Conservation (phyloP, 257 asterid species). For the Paraleonurus japonicus region DNA sequence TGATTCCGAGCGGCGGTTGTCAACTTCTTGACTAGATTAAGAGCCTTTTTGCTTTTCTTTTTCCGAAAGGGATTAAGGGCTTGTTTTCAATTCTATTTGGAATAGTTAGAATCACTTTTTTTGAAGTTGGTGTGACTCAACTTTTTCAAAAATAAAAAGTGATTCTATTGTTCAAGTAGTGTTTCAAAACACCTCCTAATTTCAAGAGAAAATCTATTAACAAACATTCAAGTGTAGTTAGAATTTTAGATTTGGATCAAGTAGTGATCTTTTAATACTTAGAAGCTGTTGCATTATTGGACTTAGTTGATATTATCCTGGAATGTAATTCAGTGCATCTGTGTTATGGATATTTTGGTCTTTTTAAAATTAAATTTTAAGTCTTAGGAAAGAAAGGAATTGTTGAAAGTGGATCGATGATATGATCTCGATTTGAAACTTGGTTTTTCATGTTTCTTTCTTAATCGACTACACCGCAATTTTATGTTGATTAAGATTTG, state of each 20-base stretch:
- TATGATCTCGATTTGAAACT: background rate
- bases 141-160: no score
- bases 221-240: background rate
- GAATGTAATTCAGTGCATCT: background rate
- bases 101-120: no score
- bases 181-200: no score
- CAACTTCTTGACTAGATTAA: background rate
- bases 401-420: background rate
- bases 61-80: no score
- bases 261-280: background rate
- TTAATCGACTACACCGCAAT: background rate
- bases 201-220: background rate
- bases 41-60: no score
- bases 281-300: background rate
- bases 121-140: no score
- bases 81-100: no score
- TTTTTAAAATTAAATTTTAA: background rate
- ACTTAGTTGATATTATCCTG: background rate
- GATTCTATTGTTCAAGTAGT: no score
- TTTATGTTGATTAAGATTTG: background rate
- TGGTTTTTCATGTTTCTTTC: background rate
- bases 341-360: background rate
- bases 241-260: background rate
- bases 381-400: background rate
- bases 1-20: background rate